Conservation (phyloP, 768 basidiomycete species). For the Rickenella mellea region DNA sequence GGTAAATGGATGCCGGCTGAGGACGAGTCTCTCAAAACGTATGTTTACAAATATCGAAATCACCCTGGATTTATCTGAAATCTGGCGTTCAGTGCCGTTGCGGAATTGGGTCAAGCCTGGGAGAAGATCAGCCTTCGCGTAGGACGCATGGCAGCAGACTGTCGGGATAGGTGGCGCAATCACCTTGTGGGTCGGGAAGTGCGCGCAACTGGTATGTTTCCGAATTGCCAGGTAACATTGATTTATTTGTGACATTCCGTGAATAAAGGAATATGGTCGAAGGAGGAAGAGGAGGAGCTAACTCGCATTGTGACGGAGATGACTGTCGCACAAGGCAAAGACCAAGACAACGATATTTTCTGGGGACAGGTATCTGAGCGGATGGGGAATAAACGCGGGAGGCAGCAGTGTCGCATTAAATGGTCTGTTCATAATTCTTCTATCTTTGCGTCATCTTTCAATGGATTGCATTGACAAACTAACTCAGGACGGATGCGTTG, state of each 20-base stretch:
- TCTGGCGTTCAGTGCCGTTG: conserved; percentile 45
- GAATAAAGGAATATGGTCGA: conserved; percentile 60
- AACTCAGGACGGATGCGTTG: conserved; percentile 62
- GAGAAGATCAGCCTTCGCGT: conserved; percentile 65
- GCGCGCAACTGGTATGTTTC: conserved; percentile 44
- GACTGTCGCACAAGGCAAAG: conserved; percentile 60
- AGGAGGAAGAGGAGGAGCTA: conserved; percentile 68
- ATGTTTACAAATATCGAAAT: conserved; percentile 19
- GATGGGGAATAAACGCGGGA: conserved; percentile 68
- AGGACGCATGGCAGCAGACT: conserved; percentile 70
- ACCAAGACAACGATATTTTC: conserved; percentile 48
- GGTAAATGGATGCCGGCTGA: conserved; percentile 65
- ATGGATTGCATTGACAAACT: neutral
- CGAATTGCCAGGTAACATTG: neutral
- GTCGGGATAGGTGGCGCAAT: conserved; percentile 80
- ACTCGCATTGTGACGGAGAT: conserved; percentile 68
- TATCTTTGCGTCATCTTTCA: neutral
- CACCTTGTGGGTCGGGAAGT: conserved; percentile 62
- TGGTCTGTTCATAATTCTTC: conserved; percentile 36
- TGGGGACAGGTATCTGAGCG: conserved; percentile 70
- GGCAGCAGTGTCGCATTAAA: conserved; percentile 84
- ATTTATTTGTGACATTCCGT: conserved; percentile 1
- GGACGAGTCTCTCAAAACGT: conserved; percentile 58
- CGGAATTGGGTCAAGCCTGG: conserved; percentile 68
- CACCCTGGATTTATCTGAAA: neutral